Conservation (phyloP, 1,284 basidiomycete species). For the Athelia sp. region DNA sequence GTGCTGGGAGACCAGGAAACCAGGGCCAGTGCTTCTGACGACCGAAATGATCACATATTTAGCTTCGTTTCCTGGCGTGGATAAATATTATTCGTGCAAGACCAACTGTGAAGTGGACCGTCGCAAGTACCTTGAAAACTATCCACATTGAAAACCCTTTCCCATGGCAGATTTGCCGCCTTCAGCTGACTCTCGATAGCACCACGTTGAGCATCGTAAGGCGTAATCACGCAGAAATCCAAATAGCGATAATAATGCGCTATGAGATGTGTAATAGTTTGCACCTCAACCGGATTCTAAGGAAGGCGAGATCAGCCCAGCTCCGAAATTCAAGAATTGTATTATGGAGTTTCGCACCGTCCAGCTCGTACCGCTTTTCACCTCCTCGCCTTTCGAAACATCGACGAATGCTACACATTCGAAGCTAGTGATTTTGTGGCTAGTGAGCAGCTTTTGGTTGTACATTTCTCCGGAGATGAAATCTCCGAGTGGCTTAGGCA, state of each 20-base stretch:
- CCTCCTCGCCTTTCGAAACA: constrained; percentile 35
- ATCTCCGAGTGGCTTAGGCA: constrained; percentile 40
- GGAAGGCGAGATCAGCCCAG: not conserved
- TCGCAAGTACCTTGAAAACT: constrained; percentile 38
- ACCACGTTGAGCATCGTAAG: constrained; percentile 49
- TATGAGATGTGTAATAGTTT: constrained; percentile 35
- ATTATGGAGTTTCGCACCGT: constrained; percentile 30
- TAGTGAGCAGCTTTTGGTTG: constrained; percentile 29
- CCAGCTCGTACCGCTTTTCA: constrained; percentile 34
- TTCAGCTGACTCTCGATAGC: constrained; percentile 36
- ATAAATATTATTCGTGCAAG: not conserved
- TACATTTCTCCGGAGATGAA: constrained; percentile 46
- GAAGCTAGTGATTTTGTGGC: constrained; percentile 23
- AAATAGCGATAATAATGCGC: constrained; percentile 29
- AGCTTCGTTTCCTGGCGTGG: constrained; percentile 34
- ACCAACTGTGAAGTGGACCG: not conserved
- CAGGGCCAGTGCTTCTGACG: constrained; percentile 33
- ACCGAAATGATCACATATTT: constrained; percentile 39
- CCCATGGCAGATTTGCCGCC: constrained; percentile 29
- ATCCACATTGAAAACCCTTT: constrained; percentile 48
- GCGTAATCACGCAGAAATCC: constrained; percentile 46
- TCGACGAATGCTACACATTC: constrained; percentile 40
- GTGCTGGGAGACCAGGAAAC: constrained; percentile 34
- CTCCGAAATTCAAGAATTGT: not conserved
- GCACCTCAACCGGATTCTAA: constrained; percentile 39